These are phyloP conservation scores for Halenospora varia DNA, from an alignment of 495 filamentous ascomycete species.

Conservation along the genomic window DNA sequence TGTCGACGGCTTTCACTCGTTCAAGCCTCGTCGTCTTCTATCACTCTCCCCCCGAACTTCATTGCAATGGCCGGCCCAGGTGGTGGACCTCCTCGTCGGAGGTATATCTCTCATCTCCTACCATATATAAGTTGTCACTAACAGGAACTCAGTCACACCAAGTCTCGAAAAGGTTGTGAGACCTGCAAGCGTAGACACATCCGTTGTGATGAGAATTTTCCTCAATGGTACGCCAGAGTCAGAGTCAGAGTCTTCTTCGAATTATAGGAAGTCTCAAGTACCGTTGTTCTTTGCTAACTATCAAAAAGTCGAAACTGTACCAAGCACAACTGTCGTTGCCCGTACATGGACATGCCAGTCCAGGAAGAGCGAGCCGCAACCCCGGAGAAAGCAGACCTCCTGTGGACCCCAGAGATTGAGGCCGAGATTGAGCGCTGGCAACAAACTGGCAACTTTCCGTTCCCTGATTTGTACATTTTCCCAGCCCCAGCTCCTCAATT, in stretches of 20 bases:
- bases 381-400: constrained; percentile 70
- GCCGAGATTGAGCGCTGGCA: constrained; percentile 79
- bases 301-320: constrained; percentile 84
- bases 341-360: constrained; percentile 81
- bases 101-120: constrained; percentile 33
- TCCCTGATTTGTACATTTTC: constrained; percentile 73
- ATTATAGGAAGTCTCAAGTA: neutral
- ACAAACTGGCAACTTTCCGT: constrained; percentile 79
- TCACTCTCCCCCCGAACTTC: constrained; percentile 10
- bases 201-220: constrained; percentile 94
- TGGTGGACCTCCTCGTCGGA: constrained; percentile 67
- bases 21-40: constrained; percentile 11
- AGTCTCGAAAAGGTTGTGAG: constrained; percentile 94
- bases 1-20: constrained; percentile 23
- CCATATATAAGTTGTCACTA: constrained; percentile 12
- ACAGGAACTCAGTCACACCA: constrained; percentile 71
- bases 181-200: constrained; percentile 98
- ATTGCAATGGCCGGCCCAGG: constrained; percentile 65
- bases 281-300: constrained; percentile 26
- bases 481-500: constrained; percentile 58
- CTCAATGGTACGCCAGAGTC: constrained; percentile 73
- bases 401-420: constrained; percentile 76
- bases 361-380: constrained; percentile 60
- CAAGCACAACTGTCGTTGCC: constrained; percentile 96
- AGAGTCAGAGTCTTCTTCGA: no score